These are phyloP conservation scores for Alternaria conjuncta DNA, from an alignment of 2,329 filamentous ascomycete genomes.

Conservation along the genomic window DNA sequence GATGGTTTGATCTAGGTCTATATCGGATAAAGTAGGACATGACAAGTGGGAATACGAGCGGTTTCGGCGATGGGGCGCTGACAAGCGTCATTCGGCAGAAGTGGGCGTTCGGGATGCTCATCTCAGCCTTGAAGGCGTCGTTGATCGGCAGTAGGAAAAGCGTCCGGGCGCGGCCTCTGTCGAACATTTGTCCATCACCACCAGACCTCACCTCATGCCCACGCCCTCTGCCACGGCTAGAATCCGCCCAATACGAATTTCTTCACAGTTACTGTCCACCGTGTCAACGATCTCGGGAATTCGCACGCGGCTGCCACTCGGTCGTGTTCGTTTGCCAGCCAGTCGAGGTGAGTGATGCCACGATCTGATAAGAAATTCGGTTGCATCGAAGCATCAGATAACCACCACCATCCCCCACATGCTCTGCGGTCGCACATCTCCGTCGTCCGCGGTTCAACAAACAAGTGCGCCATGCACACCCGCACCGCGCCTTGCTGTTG, in stretches of 20 bases:
- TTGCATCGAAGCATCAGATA: constrained; percentile 18
- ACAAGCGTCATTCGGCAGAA: constrained; percentile 13
- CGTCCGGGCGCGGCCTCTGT: constrained; percentile 5
- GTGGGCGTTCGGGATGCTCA: constrained; percentile 10
- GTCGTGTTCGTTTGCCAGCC: constrained; percentile 19
- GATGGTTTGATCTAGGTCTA: neutral
- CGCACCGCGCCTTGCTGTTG: neutral
- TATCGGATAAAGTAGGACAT: constrained; percentile 15
- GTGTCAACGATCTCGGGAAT: constrained; percentile 14
- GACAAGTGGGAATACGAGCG: neutral
- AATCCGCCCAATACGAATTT: constrained; percentile 1
- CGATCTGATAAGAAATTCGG: constrained; percentile 39
- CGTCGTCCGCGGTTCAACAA: constrained; percentile 6
- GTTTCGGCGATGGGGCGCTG: constrained; percentile 6
- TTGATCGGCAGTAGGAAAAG: constrained; percentile 14
- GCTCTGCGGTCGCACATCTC: constrained; percentile 1
- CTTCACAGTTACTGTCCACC: constrained; percentile 4
- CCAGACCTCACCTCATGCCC: constrained; percentile 15
- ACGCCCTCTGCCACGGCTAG: constrained; percentile 4
- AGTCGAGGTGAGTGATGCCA: constrained; percentile 26
- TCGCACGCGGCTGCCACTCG: constrained; percentile 21
- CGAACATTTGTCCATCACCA: constrained; percentile 17
- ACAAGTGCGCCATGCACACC: neutral
- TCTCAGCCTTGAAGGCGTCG: constrained; percentile 15
- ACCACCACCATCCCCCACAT: constrained; percentile 4